These are phyloP conservation scores for Tricholoma matsutake DNA, from an alignment of 768 basidiomycete species.

Conservation along the genomic window DNA sequence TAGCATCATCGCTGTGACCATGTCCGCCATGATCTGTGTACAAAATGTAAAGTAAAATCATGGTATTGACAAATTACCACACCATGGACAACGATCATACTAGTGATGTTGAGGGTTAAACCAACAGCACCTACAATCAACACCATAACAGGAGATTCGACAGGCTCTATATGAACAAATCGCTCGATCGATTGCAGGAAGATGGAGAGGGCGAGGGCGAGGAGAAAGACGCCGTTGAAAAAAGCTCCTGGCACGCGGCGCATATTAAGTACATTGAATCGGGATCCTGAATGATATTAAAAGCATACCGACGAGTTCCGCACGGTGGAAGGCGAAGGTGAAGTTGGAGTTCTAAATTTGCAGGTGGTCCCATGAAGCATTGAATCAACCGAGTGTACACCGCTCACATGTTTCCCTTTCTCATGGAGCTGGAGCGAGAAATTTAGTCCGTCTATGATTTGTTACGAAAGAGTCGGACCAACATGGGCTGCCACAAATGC, in stretches of 20 bases:
- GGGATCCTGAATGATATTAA: neutral
- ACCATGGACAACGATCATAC: constrained; percentile 50
- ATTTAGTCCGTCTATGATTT: neutral
- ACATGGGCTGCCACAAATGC: constrained; percentile 47
- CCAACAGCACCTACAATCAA: constrained; percentile 49
- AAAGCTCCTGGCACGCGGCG: constrained; percentile 39
- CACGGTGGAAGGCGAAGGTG: constrained; percentile 55
- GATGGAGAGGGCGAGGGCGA: constrained; percentile 52
- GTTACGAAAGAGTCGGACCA: constrained; percentile 12
- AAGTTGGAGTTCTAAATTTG: constrained; percentile 40
- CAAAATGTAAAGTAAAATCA: neutral
- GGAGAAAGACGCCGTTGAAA: constrained; percentile 52
- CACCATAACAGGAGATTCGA: constrained; percentile 42
- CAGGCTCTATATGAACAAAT: constrained; percentile 44
- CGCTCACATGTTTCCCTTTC: constrained; percentile 39
- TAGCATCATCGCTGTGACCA: constrained; percentile 30
- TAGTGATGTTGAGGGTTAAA: constrained; percentile 44
- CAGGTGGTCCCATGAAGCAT: neutral
- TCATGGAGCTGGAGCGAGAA: constrained; percentile 35
- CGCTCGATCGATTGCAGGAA: constrained; percentile 49
- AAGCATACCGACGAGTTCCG: constrained; percentile 49
- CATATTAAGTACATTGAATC: neutral
- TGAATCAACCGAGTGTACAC: neutral
- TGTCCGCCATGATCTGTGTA: constrained; percentile 40
- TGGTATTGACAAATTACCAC: constrained; percentile 8